Evolutionary conservation across 768 basidiomycete species (phyloP).

Genomic region (Russula vinacea): DNA sequence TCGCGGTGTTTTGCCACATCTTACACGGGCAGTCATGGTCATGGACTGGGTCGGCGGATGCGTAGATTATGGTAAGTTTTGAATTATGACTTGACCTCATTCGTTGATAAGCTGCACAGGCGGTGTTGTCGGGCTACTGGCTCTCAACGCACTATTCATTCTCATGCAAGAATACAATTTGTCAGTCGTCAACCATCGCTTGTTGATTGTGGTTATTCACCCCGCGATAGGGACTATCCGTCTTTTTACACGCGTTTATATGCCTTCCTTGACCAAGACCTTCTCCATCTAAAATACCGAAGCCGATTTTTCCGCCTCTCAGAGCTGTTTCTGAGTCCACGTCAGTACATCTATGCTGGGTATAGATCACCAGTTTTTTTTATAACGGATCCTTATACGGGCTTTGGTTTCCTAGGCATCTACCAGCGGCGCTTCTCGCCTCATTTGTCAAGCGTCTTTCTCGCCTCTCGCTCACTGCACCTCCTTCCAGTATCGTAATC

Average conservation of each 20-base stretch:
- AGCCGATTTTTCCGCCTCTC: slow-evolving; percentile 92
- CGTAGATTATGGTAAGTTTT: slow-evolving; percentile 67
- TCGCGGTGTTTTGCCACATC: slow-evolving; percentile 74
- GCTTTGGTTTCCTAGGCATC: slow-evolving; percentile 51
- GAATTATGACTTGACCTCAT: slow-evolving; percentile 3
- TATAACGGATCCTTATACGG: background rate
- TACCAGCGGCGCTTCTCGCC: slow-evolving; percentile 87
- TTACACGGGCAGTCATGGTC: slow-evolving; percentile 72
- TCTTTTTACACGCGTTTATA: slow-evolving; percentile 93
- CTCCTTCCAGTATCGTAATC: slow-evolving; percentile 88
- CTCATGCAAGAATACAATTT: slow-evolving; percentile 92
- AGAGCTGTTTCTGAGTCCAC: slow-evolving; percentile 86
- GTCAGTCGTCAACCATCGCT: slow-evolving; percentile 46
- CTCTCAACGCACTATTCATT: slow-evolving; percentile 86
- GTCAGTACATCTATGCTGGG: slow-evolving; percentile 41
- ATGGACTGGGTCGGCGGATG: slow-evolving; percentile 91
- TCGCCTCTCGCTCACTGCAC: slow-evolving; percentile 76
- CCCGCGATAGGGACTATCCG: slow-evolving; percentile 76
- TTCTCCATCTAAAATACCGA: slow-evolving; percentile 89
- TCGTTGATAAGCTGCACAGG: slow-evolving; percentile 43
- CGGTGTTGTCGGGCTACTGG: slow-evolving; percentile 80
- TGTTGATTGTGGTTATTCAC: slow-evolving; percentile 5
- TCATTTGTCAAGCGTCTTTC: slow-evolving; percentile 93
- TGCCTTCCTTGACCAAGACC: slow-evolving; percentile 78
- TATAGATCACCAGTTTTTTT: background rate